Evolutionary conservation across 2,329 filamentous ascomycete species (phyloP), one percentile per base, ranked within the genome.

Genomic region (Zopfia rhizophila): DNA sequence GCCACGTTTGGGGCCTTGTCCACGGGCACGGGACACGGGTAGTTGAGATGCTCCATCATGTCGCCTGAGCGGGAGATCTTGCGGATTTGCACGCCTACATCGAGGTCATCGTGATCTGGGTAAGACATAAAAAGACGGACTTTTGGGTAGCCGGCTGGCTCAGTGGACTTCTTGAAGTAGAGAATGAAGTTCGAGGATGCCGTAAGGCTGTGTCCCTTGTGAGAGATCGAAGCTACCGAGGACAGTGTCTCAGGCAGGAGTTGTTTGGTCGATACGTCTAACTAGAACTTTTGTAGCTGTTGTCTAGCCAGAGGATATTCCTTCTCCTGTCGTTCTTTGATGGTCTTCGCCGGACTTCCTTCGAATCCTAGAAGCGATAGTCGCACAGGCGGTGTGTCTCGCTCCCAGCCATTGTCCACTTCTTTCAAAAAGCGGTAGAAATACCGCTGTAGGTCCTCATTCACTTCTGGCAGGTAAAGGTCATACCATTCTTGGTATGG

Each of bases 371-470:
- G 57, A 0, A 70, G 60, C 1, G 75, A 69, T 64, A 69, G 75
- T 4, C 77, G 70, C 1, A 80, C 74, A 21, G 63, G 65, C 1
- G 78, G 75, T 0, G 77, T 81, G n/a, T n/a, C n/a, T 30, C 70
- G 65, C 47, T 78, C 74, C 76, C 75, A 81, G 12, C 59, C 73
- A 40, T 81, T 81, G 1, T 75, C 46, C 1, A 65, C 60, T 0
- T 64, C 72, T 22, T 74, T 76, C 12, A 80, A 62, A 44, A 75
- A 82, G 2, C 55, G 59, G 39, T 80, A 77, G 41, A 80, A 80
- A 60, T 77, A 81, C 4, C 22, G 38, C 2, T 51, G 42, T 2
- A 61, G 31, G 18, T 62, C 54, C 10, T 58, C 40, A 8, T 56
- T 44, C 3, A 48, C 32, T 14, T 48, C 22, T 6, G 42, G 40